Evolutionary conservation across 305 asterid genomes (phyloP), one percentile per base, ranked within the genome.

Genomic region (Nicotiana rustica): DNA sequence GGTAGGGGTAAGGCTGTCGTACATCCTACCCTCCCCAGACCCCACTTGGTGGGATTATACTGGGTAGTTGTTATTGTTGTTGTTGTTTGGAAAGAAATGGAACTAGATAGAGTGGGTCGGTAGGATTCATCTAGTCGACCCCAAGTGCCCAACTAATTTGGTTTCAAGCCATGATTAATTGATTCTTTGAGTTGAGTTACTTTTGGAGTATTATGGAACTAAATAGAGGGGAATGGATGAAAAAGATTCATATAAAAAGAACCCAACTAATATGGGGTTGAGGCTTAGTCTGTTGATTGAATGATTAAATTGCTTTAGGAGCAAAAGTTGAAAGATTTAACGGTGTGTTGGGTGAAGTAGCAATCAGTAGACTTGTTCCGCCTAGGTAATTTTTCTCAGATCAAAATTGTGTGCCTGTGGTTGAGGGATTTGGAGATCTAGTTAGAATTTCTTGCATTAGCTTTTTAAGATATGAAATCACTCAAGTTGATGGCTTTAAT

Each of bases 371-470:
- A 64, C 38, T 10, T 5, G 69, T 64, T 64, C 69, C 29, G 15
- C n/a, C 13, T 15, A 4, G 69, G 18, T 3, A 14, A 12, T 13
- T n/a, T 29, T 15, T 65, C 10, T 65, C 10, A 5, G 41, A 29
- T 65, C 18, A 65, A 13, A 35, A 65, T 18, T 4, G 31, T 29
- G 70, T 65, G 41, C 10, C 3, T 59, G 65, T 59, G 65, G 18
- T 65, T 10, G 70, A 29, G 70, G n/a, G 70, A 12, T 29, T 29
- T 65, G 18, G 70, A 12, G 70, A 65, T 65, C 41, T 65, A 65
- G 18, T 65, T 5, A 65, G 70, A 12, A 65, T 12, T 29, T 65
- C 70, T 21, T 64, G 7, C 36, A 55, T 55, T 19, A 61, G 67
- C 35, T 62, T 62, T 62, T 21, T 5, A 62, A 10, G 65, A 21